Base-by-base conservation (phyloP, 148 eudicot species). In the Chenopodium formosanum region DNA sequence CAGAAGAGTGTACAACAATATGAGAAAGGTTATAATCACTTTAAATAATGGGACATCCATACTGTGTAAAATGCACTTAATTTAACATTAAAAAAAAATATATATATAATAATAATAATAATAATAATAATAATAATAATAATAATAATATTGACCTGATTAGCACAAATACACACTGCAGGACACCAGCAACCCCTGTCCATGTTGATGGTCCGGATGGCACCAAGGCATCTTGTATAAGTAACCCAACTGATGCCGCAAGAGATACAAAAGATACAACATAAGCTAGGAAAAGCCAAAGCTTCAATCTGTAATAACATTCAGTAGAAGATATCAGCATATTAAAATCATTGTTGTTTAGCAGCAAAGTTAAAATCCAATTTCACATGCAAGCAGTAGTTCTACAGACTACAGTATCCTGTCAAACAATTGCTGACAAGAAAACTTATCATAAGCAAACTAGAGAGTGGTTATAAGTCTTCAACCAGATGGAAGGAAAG, bases 221-320 rank as follows among this genome's bases (percentile, higher is more conserved):
- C 77, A 90, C 89, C 19, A 95, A 86, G 67, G 98, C 91, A 84
- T 95, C 98, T 90, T 93, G 91, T 88, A 95, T 89, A 83, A 95
- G 84, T 62, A 95, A 88, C 37, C 98, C 98, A 8, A 95, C 98
- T 8, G 97, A 91, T 77, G 98, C 98, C 75, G 97, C 98, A 81
- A 95, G 91, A 76, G 98, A 93, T 73, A 93, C 96, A 31, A 95
- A 95, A 68, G 98, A 88, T 77, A 95, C 86, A 56, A 95, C 96
- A 88, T 95, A 95, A 70, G 97, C 98, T 44, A 95, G 88, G 80
- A 95, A 95, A 80, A 95, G 98, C 97, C 98, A 95, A 76, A 95
- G 96, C 87, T 95, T 95, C 90, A 92, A 88, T 87, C 98, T 94
- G 93, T 82, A 85, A 86, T 48, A 48, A 23, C 62, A 79, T 27